Evolutionary conservation across 164 flowering plant species (phyloP), one percentile per base, ranked within the genome.

Genomic region (Kingdonia uniflora): DNA sequence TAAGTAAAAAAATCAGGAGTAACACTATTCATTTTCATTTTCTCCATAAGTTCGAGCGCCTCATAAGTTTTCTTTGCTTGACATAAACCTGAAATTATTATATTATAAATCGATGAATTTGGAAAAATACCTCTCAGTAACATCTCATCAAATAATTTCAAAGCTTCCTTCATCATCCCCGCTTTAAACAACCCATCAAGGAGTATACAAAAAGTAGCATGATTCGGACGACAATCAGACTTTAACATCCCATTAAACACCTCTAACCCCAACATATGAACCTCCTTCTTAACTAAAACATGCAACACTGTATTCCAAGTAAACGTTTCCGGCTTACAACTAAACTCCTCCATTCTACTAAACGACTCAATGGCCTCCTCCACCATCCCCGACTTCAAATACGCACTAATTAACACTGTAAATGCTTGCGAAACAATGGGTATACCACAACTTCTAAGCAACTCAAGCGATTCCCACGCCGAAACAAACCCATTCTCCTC

Each of bases 361-460:
- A 91, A 91, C 0, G 74, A n/a, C 46, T 87, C 92, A 14, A 85
- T 70, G 0, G 95, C 96, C 71, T 77, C 81, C 23, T 82, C 95
- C 0, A 70, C 65, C 54, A 59, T 49, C 1, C 74, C 82, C 42
- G 59, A 15, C 44, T 67, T 67, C 26, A 57, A 56, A 62, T 80
- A 85, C 16, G 58, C 87, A 2, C 54, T 17, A 44, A 85, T 80
- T 64, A 91, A 59, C 8, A 78, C 80, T 0, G 39, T 15, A 57
- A 91, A 81, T 0, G 74, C 85, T 11, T 67, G 59, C 0, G 87
- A 42, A 10, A 53, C 19, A 1, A 85, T 59, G 0, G 39, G 26
- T 51, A 70, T 19, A 2, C 60, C 67, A n/a, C 19, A 50, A 14
- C 25, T 38, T 49, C 56, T 81, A 1, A 79, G 37, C 38, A 80